These are phyloP conservation scores for Nemania sp. DNA, from an alignment of 2,329 filamentous ascomycete species.

Conservation along the genomic window DNA sequence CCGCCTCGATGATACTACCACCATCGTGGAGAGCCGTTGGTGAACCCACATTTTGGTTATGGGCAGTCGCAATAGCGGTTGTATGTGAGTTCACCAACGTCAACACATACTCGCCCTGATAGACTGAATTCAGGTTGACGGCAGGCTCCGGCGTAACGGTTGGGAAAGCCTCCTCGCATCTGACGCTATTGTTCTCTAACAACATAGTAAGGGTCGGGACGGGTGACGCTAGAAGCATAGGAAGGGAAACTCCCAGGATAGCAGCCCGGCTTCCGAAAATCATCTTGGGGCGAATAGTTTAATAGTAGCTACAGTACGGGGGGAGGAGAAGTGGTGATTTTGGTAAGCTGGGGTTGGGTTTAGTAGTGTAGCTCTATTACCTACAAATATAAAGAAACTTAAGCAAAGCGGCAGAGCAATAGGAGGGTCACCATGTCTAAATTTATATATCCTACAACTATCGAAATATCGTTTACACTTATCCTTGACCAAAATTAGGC, in stretches of 20 bases:
- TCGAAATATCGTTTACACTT: neutral
- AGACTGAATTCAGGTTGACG: neutral
- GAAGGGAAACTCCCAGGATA: neutral
- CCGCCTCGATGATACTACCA: conserved; percentile 18
- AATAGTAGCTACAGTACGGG: neutral
- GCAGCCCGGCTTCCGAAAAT: neutral
- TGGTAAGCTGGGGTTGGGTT: neutral
- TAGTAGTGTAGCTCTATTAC: neutral
- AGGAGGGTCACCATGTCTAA: neutral
- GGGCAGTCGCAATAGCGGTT: conserved; percentile 36
- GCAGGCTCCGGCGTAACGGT: neutral
- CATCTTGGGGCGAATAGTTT: neutral
- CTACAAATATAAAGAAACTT: neutral
- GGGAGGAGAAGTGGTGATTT: neutral
- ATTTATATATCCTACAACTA: neutral
- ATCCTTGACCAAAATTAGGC: too few species aligned
- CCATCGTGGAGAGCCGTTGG: conserved; percentile 33
- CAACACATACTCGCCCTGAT: conserved; percentile 35
- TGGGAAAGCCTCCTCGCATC: neutral
- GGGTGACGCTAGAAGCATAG: neutral
- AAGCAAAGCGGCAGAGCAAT: neutral
- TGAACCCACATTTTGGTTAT: conserved; percentile 25
- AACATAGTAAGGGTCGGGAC: neutral
- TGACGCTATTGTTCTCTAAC: neutral
- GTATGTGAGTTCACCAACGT: conserved; percentile 45